A percentile compares a stretch with the other conserved stretches of the same genome.
These are phyloP conservation scores for Scedosporium dehoogii DNA, from an alignment of 2,329 filamentous ascomycete genomes.

Conservation along the genomic window DNA sequence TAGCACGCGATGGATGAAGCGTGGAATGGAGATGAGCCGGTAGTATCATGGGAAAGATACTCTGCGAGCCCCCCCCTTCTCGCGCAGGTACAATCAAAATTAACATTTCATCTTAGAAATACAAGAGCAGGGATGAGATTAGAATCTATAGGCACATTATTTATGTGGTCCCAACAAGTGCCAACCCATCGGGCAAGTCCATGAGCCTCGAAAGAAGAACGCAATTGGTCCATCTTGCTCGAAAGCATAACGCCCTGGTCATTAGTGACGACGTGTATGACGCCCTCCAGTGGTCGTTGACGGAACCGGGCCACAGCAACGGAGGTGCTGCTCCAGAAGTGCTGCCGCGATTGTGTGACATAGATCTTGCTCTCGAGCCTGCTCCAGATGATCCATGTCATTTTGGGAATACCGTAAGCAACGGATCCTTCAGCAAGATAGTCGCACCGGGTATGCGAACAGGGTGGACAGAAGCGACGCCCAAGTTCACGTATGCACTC, in stretches of 20 bases:
- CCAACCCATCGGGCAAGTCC: conserved; percentile 78
- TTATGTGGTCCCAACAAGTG: conserved; percentile 80
- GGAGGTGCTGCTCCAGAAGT: background rate
- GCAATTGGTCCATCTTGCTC: conserved; percentile 63
- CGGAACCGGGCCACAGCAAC: conserved; percentile 5
- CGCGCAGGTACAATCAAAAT: background rate
- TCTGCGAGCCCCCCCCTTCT: background rate
- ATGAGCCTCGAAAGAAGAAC: conserved; percentile 62
- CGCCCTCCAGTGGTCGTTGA: conserved; percentile 66
- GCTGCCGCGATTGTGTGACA: conserved; percentile 65
- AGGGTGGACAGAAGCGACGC: conserved; percentile 76
- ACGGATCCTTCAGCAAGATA: conserved; percentile 87
- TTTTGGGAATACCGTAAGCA: conserved; percentile 76
- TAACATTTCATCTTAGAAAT: background rate
- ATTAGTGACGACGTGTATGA: conserved; percentile 93
- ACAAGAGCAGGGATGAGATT: background rate
- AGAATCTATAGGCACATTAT: conserved; percentile 84
- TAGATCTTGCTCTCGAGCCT: conserved; percentile 60
- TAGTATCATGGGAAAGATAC: no score
- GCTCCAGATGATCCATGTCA: conserved; percentile 27
- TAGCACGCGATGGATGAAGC: background rate
- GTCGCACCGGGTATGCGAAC: conserved; percentile 70
- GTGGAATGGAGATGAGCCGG: no score
- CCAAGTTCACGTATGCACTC: conserved; percentile 39
- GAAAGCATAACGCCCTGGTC: conserved; percentile 71